A percentile compares a stretch with the other conserved stretches of the same genome.
phyloP scores from a whole-genome alignment of 768 basidiomycete species.

The Serendipita vermifera region DNA sequence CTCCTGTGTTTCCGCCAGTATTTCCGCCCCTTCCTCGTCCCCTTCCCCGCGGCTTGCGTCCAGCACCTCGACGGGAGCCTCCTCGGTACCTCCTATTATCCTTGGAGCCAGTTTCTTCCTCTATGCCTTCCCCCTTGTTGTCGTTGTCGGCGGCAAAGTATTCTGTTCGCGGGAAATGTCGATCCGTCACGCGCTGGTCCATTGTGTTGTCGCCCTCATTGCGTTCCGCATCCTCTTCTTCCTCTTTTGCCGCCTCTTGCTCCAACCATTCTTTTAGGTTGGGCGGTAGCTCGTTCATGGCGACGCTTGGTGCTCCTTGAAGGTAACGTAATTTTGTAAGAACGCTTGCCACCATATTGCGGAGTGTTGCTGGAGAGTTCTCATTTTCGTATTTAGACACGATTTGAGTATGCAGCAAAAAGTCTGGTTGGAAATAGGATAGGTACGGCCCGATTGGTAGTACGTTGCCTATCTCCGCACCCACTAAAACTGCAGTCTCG shows the following conservation, averaged over 20 bases:
- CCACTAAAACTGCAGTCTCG: conserved; percentile 88
- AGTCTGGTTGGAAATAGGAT: conserved; percentile 82
- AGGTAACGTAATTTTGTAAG: conserved; percentile 83
- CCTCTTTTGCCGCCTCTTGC: conserved; percentile 61
- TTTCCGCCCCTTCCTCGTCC: conserved; percentile 9
- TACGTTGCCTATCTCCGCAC: conserved; percentile 67
- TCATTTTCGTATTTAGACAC: conserved; percentile 76
- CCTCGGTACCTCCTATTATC: conserved; percentile 10
- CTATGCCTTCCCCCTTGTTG: conserved; percentile 33
- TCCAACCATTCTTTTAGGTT: conserved; percentile 67
- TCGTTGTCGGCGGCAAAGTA: conserved; percentile 64
- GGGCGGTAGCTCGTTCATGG: conserved; percentile 93
- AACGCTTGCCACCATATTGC: conserved; percentile 75
- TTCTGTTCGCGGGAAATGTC: conserved; percentile 46
- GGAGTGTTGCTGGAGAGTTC: conserved; percentile 70
- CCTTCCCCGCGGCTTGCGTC: conserved; percentile 2
- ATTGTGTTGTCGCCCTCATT: conserved; percentile 43
- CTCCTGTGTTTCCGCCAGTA: conserved; percentile 9
- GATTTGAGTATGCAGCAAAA: conserved; percentile 86
- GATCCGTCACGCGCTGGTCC: conserved; percentile 25
- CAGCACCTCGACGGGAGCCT: neutral
- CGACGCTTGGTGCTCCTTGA: conserved; percentile 91
- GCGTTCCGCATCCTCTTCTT: conserved; percentile 46
- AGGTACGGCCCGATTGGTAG: conserved; percentile 86
- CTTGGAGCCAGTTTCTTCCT: conserved; percentile 5